Conservation (phyloP, 2,329 filamentous ascomycete genomes). For the Diaporthe velutina region DNA sequence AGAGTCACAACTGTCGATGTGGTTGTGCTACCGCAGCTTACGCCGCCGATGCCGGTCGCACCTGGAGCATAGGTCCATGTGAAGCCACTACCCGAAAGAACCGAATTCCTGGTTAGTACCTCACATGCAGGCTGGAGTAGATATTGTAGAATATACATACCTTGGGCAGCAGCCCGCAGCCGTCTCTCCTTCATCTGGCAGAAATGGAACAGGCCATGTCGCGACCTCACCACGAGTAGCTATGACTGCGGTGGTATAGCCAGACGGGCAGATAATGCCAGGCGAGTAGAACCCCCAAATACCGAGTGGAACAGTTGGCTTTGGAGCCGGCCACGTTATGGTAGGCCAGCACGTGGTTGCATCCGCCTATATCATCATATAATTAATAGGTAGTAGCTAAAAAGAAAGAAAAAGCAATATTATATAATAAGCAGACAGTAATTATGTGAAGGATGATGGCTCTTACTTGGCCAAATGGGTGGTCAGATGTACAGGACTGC, state of each 20-base stretch:
- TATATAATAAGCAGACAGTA: neutral
- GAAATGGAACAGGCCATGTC: neutral
- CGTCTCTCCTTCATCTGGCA: neutral
- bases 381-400: neutral
- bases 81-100: neutral
- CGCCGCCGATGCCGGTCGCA: too few relatives aligned
- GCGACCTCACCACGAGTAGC: neutral
- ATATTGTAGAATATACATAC: neutral
- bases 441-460: too few relatives aligned
- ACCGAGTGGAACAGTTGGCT: neutral
- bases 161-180: neutral
- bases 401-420: neutral
- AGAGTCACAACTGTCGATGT: too few relatives aligned
- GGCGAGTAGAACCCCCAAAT: neutral
- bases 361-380: neutral
- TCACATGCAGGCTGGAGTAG: neutral
- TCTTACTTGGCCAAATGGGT: too few relatives aligned
- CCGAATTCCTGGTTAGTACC: neutral
- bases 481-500: neutral
- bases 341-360: neutral
- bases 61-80: neutral
- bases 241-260: neutral
- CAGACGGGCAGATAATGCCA: neutral
- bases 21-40: neutral
- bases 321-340: neutral